A percentile compares a stretch with the other conserved stretches of the same genome.
These are phyloP conservation scores for Hypsizygus ulmarius DNA, from an alignment of 1,284 basidiomycete species.

Conservation along the genomic window DNA sequence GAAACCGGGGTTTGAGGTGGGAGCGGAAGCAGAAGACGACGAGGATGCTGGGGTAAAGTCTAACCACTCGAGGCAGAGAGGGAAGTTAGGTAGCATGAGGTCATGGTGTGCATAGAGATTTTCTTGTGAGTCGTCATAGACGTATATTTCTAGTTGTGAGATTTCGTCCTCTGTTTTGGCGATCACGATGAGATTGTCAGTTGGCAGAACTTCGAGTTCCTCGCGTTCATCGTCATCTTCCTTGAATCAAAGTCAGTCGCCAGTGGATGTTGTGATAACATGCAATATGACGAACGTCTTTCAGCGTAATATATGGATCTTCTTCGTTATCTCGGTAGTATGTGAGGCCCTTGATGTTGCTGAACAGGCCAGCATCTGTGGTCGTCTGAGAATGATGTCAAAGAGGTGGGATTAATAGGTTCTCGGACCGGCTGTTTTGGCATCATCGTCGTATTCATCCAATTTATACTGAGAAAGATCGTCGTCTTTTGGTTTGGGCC, in stretches of 20 bases:
- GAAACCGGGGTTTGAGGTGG: conserved; percentile 38
- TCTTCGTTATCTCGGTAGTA: conserved; percentile 92
- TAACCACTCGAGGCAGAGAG: conserved; percentile 98
- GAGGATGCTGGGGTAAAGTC: conserved; percentile 79
- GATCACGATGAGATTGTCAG: conserved; percentile 89
- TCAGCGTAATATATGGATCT: conserved; percentile 96
- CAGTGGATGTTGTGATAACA: neutral
- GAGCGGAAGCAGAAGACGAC: conserved; percentile 36
- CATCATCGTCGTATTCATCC: conserved; percentile 92
- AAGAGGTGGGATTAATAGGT: conserved; percentile 3
- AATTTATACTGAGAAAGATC: conserved; percentile 92
- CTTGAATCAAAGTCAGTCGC: conserved; percentile 24
- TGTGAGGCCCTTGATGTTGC: conserved; percentile 92
- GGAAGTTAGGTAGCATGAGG: conserved; percentile 96
- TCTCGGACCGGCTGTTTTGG: conserved; percentile 52
- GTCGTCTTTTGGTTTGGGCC: conserved; percentile 51
- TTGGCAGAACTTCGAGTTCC: conserved; percentile 87
- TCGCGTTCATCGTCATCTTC: conserved; percentile 85
- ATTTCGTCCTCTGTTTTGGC: conserved; percentile 98
- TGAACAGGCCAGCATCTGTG: conserved; percentile 84
- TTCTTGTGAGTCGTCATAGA: conserved; percentile 90
- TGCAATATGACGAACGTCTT: conserved; percentile 63
- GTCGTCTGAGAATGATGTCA: conserved; percentile 11
- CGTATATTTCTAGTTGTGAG: conserved; percentile 93
- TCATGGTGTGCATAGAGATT: conserved; percentile 98